phyloP scores from a whole-genome alignment of 495 filamentous ascomycete genomes.

The Opeltia flavorubescens region DNA sequence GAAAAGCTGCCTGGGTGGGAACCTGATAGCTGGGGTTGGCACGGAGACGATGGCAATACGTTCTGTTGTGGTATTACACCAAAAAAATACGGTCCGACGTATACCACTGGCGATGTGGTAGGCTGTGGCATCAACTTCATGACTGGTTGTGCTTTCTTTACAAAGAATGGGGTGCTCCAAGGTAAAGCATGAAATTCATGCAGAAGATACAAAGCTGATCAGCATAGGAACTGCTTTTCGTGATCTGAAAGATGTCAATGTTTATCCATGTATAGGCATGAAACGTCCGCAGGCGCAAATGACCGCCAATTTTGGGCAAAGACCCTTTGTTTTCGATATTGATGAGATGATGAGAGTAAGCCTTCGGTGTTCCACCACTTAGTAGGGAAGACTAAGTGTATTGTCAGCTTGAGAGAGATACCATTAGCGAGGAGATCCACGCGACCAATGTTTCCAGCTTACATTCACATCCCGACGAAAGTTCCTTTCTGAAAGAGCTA shows the following conservation, averaged over 20 bases:
- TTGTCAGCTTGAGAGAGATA: conserved; percentile 43
- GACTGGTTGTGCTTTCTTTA: conserved; percentile 80
- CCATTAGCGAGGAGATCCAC: conserved; percentile 43
- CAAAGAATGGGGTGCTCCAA: conserved; percentile 73
- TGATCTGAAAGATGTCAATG: conserved; percentile 51
- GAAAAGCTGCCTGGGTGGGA: conserved; percentile 88
- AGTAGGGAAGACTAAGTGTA: conserved; percentile 12
- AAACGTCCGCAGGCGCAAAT: conserved; percentile 78
- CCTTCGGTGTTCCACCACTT: not conserved
- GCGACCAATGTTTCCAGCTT: conserved; percentile 37
- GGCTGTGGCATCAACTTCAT: conserved; percentile 92
- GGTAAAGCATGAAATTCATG: conserved; percentile 30
- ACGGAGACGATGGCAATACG: conserved; percentile 86
- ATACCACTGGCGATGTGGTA: conserved; percentile 62
- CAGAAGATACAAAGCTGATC: not conserved
- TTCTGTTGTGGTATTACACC: conserved; percentile 65
- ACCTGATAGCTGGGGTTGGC: conserved; percentile 89
- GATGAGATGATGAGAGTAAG: conserved; percentile 71
- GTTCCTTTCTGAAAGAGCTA: conserved; percentile 64
- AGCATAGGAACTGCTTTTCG: conserved; percentile 64
- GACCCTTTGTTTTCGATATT: conserved; percentile 83
- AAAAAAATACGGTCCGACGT: conserved; percentile 62
- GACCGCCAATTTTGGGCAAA: conserved; percentile 82
- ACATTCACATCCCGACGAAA: conserved; percentile 56
- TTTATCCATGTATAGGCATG: conserved; percentile 88